Conservation (phyloP, 2,329 filamentous ascomycete genomes). For the Nigrospora osmanthi region DNA sequence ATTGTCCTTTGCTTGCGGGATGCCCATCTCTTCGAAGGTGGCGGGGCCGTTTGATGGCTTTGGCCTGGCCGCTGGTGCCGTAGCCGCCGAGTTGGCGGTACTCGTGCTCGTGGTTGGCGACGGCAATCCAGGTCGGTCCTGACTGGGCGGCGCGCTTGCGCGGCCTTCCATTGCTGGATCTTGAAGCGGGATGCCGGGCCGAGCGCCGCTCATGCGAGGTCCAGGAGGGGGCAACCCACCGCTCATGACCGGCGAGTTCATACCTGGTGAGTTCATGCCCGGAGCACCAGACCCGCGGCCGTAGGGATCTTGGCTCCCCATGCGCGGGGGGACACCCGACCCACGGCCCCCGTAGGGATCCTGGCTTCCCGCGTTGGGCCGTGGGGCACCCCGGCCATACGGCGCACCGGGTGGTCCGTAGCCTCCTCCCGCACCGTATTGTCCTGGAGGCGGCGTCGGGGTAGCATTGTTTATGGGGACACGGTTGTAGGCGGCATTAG, state of each 20-base stretch:
- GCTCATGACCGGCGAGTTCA: conserved; percentile 7
- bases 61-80: conserved; percentile 21
- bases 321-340: too few relatives aligned
- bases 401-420: conserved; percentile 10
- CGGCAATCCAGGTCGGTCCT: conserved; percentile 12
- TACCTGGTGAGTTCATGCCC: conserved; percentile 2
- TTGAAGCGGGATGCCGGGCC: conserved; percentile 18
- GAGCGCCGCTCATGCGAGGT: conserved; percentile 7
- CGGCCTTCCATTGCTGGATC: conserved; percentile 20
- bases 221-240: conserved; percentile 10
- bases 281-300: conserved; percentile 16
- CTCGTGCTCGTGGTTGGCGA: conserved; percentile 19
- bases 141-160: conserved; percentile 26
- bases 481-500: conserved; percentile 25
- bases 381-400: too few relatives aligned
- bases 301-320: conserved; percentile 9
- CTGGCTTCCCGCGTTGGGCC: too few relatives aligned
- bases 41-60: conserved; percentile 60
- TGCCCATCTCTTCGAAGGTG: conserved; percentile 98
- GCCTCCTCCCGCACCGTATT: conserved; percentile 14
- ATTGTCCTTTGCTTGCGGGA: conserved; percentile 76
- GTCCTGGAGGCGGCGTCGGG: conserved; percentile 12
- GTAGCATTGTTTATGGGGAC: conserved; percentile 28
- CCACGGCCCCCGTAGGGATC: conserved; percentile 16
- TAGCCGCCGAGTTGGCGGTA: conserved; percentile 19